These are phyloP conservation scores for Solanum habrochaites DNA, from an alignment of 257 asterid species.

Conservation along the genomic window DNA sequence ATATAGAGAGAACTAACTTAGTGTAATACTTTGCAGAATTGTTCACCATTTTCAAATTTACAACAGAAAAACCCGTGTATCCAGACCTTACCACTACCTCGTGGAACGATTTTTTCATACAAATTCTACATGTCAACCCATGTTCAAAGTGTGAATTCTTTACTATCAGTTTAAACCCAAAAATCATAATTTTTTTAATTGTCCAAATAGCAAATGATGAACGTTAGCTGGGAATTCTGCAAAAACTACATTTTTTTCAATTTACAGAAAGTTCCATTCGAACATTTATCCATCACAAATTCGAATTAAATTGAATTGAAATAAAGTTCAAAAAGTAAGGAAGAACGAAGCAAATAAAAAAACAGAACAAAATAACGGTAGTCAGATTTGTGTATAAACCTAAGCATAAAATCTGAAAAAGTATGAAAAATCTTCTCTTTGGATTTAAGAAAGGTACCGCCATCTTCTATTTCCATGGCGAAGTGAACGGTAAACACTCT, in stretches of 20 bases:
- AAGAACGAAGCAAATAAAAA: neutral
- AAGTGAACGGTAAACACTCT: neutral
- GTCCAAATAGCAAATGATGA: neutral
- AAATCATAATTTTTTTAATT: neutral
- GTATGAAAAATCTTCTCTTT: constrained; percentile 12
- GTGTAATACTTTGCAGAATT: neutral
- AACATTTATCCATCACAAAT: neutral
- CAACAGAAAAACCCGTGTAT: neutral
- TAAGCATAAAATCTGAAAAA: constrained; percentile 53
- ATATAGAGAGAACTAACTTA: neutral
- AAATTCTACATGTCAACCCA: neutral
- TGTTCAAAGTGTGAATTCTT: neutral
- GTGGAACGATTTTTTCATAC: rapidly evolving
- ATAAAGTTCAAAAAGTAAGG: neutral
- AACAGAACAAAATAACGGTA: neutral
- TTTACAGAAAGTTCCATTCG: neutral
- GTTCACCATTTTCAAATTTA: neutral
- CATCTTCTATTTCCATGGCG: constrained; percentile 22
- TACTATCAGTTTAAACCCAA: neutral
- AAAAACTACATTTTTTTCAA: neutral
- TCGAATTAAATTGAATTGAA: neutral
- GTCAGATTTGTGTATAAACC: constrained; percentile 14
- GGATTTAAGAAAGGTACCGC: neutral
- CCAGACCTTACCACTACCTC: neutral
- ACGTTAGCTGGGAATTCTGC: neutral